These are phyloP conservation scores for Nannizziopsis arthrosporioides DNA, from an alignment of 2,329 filamentous ascomycete species.

Conservation along the genomic window DNA sequence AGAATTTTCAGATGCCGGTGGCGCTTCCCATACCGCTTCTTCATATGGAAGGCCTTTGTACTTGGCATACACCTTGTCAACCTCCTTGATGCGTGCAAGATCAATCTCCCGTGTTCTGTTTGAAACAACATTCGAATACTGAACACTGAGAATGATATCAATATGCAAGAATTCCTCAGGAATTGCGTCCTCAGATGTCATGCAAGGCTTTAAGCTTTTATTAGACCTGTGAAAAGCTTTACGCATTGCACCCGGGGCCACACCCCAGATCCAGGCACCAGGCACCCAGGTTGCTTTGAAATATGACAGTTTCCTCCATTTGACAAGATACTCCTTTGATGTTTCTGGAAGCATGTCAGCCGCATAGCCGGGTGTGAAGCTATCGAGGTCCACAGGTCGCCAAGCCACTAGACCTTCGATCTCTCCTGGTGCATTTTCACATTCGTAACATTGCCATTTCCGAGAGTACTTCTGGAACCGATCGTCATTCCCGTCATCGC, in stretches of 20 bases:
- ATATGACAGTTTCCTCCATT: slow-evolving; percentile 74
- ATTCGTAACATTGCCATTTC: slow-evolving; percentile 73
- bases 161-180: slow-evolving; percentile 74
- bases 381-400: slow-evolving; percentile 55
- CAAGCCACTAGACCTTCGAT: slow-evolving; percentile 76
- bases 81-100: slow-evolving; percentile 56
- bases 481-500: slow-evolving; percentile 11
- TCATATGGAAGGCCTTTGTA: slow-evolving; percentile 88
- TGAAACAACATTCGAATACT: slow-evolving; percentile 48
- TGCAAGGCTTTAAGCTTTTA: slow-evolving; percentile 51
- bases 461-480: slow-evolving; percentile 60
- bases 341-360: slow-evolving; percentile 54
- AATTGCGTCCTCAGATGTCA: slow-evolving; percentile 65
- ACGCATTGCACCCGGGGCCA: slow-evolving; percentile 52
- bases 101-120: slow-evolving; percentile 56
- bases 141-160: slow-evolving; percentile 79
- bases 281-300: slow-evolving; percentile 76
- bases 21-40: slow-evolving; percentile 78
- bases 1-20: slow-evolving; percentile 51
- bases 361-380: slow-evolving; percentile 43
- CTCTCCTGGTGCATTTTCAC: slow-evolving; percentile 52
- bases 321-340: slow-evolving; percentile 83
- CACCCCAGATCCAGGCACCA: slow-evolving; percentile 76
- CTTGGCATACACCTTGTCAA: slow-evolving; percentile 70
- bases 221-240: slow-evolving; percentile 63